phyloP scores from a whole-genome alignment of 257 asterid genomes.

The Solanum corneliomulleri region DNA sequence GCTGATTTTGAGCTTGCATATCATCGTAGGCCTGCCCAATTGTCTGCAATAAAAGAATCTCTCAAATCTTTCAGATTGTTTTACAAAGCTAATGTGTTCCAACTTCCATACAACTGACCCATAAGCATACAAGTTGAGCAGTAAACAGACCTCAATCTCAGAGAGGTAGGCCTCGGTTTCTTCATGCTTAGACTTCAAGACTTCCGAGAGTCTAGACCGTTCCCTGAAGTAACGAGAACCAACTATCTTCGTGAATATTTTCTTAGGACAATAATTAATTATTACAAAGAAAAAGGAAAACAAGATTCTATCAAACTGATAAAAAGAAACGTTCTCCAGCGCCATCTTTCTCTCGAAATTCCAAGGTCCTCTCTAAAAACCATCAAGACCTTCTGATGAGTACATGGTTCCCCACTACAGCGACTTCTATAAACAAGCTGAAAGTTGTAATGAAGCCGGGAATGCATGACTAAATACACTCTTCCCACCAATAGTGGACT shows the following conservation, averaged over 20 bases:
- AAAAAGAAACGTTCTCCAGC: not conserved
- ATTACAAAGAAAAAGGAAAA: not conserved
- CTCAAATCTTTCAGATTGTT: not conserved
- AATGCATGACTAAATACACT: not conserved
- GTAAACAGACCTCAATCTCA: constrained; percentile 71
- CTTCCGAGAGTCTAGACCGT: constrained; percentile 46
- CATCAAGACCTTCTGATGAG: not conserved
- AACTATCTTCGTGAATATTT: not conserved
- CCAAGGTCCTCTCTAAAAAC: not conserved
- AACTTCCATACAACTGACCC: not conserved
- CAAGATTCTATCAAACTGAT: not conserved
- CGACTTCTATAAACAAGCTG: not conserved
- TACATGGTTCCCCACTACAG: not conserved
- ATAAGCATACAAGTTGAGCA: not conserved
- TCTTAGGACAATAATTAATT: not conserved
- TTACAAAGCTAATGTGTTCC: not conserved
- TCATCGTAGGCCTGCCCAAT: constrained; percentile 97
- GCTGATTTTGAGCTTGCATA: constrained; percentile 96
- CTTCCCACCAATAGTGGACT: not conserved
- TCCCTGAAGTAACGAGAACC: constrained; percentile 51
- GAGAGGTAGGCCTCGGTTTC: constrained; percentile 91
- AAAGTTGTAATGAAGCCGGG: not conserved
- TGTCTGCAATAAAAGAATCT: constrained; percentile 48
- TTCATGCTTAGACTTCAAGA: constrained; percentile 68
- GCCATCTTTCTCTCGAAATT: not conserved